Conservation (phyloP, 2,329 filamentous ascomycete species). For the Podosphaera fusca region DNA sequence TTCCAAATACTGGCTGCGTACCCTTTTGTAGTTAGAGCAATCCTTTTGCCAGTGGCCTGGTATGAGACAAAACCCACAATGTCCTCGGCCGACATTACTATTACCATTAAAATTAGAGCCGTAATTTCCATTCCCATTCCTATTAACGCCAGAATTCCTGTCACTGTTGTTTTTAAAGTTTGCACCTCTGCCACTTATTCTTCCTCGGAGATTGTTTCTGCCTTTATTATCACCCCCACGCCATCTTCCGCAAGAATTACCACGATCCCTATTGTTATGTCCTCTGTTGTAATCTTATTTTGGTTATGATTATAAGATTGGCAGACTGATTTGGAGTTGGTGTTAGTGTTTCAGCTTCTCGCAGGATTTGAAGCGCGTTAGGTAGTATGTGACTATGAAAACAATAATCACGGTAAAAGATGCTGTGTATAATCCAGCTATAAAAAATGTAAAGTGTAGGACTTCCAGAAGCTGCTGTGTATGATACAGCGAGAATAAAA, state of each 20-base stretch:
- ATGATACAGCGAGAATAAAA: too few species aligned
- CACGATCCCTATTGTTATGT: too few species aligned
- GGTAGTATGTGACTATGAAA: too few species aligned
- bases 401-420: too few species aligned
- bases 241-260: too few species aligned
- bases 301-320: not conserved
- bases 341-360: not conserved
- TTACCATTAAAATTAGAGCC: not conserved
- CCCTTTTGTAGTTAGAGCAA: not conserved
- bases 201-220: not conserved
- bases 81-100: not conserved
- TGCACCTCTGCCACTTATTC: not conserved
- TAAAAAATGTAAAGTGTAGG: too few species aligned
- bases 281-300: not conserved
- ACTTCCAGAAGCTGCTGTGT: too few species aligned
- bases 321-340: not conserved
- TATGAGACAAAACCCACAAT: not conserved
- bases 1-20: not conserved
- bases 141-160: not conserved
- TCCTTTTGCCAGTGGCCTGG: not conserved
- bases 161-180: too few species aligned
- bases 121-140: not conserved
- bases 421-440: too few species aligned
- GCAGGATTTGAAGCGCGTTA: not conserved
- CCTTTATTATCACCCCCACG: too few species aligned